phyloP scores from a whole-genome alignment of 352 stramenopile genomes.

The Phytophthora pseudosyringae region DNA sequence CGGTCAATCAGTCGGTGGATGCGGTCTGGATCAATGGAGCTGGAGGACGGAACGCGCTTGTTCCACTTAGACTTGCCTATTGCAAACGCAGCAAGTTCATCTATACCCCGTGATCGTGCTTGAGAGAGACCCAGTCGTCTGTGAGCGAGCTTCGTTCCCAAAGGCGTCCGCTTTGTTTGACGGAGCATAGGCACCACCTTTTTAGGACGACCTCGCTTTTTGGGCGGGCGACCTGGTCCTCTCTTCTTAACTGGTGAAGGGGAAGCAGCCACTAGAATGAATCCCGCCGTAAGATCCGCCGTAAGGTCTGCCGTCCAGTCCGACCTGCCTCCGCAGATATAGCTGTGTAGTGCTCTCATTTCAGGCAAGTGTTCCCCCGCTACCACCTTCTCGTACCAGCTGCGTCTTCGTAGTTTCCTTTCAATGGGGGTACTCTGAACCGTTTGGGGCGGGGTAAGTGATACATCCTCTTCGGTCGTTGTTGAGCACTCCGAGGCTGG shows the following conservation, averaged over 20 bases:
- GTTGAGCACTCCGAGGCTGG: conserved; percentile 58
- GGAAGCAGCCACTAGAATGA: not conserved
- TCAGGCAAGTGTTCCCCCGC: conserved; percentile 55
- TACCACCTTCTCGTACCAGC: conserved; percentile 61
- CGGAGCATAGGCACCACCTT: conserved; percentile 15
- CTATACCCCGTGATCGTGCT: conserved; percentile 52
- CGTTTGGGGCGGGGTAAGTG: conserved; percentile 25
- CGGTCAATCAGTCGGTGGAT: conserved; percentile 77
- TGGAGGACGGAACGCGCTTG: conserved; percentile 50
- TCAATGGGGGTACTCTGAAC: conserved; percentile 8
- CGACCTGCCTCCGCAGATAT: conserved; percentile 65
- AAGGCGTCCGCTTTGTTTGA: conserved; percentile 14
- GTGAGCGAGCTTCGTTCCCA: conserved; percentile 33
- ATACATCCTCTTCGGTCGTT: conserved; percentile 54
- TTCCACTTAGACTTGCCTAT: conserved; percentile 78
- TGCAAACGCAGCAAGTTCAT: conserved; percentile 69
- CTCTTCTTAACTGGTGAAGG: conserved; percentile 25
- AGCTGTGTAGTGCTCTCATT: conserved; percentile 63
- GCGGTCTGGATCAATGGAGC: conserved; percentile 58
- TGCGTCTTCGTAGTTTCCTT: conserved; percentile 31
- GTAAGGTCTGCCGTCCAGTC: conserved; percentile 64
- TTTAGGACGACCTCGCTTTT: conserved; percentile 29
- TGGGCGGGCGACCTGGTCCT: conserved; percentile 21
- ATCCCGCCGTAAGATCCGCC: not conserved
- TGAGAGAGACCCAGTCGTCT: conserved; percentile 65